Conservation (phyloP, 2,329 filamentous ascomycete genomes). For the Furcasterigmium furcatum region DNA sequence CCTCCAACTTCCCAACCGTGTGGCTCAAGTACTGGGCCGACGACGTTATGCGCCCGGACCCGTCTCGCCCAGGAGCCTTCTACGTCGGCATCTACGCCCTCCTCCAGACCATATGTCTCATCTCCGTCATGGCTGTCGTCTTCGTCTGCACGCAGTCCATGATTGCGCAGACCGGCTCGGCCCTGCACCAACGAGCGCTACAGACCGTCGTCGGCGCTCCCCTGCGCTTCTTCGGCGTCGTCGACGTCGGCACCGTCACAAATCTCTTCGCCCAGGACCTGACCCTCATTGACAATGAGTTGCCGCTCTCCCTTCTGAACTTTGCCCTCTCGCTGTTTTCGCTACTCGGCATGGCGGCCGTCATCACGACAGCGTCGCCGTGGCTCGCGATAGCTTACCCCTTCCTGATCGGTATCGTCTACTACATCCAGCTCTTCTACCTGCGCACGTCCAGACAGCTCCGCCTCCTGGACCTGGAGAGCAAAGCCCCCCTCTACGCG, state of each 20-base stretch:
- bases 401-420: slow-evolving; percentile 40
- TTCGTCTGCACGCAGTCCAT: slow-evolving; percentile 15
- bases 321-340: slow-evolving; percentile 16
- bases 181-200: slow-evolving; percentile 28
- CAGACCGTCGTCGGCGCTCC: slow-evolving; percentile 31
- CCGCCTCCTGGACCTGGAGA: slow-evolving; percentile 58
- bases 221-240: slow-evolving; percentile 35
- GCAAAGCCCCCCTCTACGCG: slow-evolving; percentile 54
- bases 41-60: slow-evolving; percentile 15
- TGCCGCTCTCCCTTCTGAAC: slow-evolving; percentile 30
- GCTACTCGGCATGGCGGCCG: slow-evolving; percentile 37
- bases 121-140: slow-evolving; percentile 16
- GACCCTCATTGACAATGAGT: slow-evolving; percentile 33
- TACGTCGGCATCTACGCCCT: slow-evolving; percentile 28
- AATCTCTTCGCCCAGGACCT: slow-evolving; percentile 45
- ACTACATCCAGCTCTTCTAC: slow-evolving; percentile 53
- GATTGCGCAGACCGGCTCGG: slow-evolving; percentile 23
- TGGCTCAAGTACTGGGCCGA: slow-evolving; percentile 40
- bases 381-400: slow-evolving; percentile 50
- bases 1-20: slow-evolving; percentile 23
- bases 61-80: slow-evolving; percentile 14
- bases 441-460: slow-evolving; percentile 59
- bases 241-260: slow-evolving; percentile 35
- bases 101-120: slow-evolving; percentile 10
- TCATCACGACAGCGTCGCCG: slow-evolving; percentile 39